Evolutionary conservation across 352 stramenopile genomes (phyloP).

Genomic region (Globisporangium recalcitrans): DNA sequence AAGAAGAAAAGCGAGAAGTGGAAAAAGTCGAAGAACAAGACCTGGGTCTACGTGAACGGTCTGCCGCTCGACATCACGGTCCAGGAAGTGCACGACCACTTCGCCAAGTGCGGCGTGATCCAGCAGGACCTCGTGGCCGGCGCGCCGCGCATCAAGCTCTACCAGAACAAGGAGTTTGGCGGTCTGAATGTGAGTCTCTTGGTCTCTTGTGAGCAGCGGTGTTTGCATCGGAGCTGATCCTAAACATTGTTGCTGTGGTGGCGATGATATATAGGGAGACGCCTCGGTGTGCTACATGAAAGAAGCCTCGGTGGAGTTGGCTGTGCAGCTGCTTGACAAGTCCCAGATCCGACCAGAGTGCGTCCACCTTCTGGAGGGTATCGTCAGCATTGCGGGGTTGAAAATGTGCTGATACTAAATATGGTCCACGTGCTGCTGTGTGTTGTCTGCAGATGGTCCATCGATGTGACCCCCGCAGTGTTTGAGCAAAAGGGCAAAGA

Average conservation of each 20-base stretch:
- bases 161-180: conserved; percentile 83
- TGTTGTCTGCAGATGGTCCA: conserved; percentile 42
- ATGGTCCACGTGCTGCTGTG: conserved; percentile 1
- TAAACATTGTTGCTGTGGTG: not conserved
- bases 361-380: conserved; percentile 10
- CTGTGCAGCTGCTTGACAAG: conserved; percentile 92
- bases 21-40: conserved; percentile 84
- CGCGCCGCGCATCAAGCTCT: conserved; percentile 95
- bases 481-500: conserved; percentile 88
- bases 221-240: not conserved
- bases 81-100: conserved; percentile 91
- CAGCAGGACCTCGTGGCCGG: conserved; percentile 91
- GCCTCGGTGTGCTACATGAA: conserved; percentile 95
- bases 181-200: conserved; percentile 76
- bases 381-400: no score
- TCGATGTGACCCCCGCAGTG: conserved; percentile 68
- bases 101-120: conserved; percentile 93
- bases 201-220: not conserved
- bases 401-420: conserved; percentile 2
- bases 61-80: conserved; percentile 90
- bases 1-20: conserved; percentile 79
- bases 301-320: conserved; percentile 92
- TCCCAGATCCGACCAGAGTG: conserved; percentile 79
- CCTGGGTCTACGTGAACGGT: conserved; percentile 95
- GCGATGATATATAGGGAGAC: conserved; percentile 70